These are phyloP conservation scores for Phaseolus lunatus DNA, from an alignment of 306 rosid genomes.

Conservation along the genomic window DNA sequence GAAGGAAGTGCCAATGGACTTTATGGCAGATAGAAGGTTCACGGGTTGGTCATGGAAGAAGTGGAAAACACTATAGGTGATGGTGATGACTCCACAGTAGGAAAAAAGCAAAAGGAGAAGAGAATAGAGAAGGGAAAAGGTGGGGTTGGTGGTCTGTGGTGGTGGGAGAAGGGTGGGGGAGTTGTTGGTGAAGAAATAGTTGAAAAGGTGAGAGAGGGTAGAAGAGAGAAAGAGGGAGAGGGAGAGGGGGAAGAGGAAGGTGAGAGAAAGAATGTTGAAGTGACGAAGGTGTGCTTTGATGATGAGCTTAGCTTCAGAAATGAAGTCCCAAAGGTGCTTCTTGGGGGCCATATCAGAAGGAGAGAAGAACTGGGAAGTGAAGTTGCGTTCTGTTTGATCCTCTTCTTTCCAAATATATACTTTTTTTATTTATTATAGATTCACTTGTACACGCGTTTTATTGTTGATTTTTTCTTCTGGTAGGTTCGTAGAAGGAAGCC, in stretches of 20 bases:
- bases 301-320: conserved; percentile 56
- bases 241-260: conserved; percentile 71
- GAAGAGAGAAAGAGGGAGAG: conserved; percentile 53
- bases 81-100: conserved; percentile 53
- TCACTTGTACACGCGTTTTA: too few species aligned
- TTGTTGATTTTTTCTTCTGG: too few species aligned
- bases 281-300: conserved; percentile 62
- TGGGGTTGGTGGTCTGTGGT: background rate
- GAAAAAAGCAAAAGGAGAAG: conserved; percentile 48
- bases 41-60: conserved; percentile 61
- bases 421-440: too few species aligned
- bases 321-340: conserved; percentile 30
- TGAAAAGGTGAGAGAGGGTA: conserved; percentile 46
- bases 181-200: background rate
- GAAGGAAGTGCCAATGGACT: conserved; percentile 52
- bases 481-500: too few species aligned
- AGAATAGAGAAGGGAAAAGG: conserved; percentile 30
- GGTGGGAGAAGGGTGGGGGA: background rate
- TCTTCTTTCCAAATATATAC: too few species aligned
- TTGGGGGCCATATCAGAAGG: background rate
- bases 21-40: conserved; percentile 55
- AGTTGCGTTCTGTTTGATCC: too few species aligned
- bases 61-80: conserved; percentile 63
- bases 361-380: background rate
- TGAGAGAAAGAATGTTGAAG: conserved; percentile 60